phyloP scores from a whole-genome alignment of 2,329 filamentous ascomycete species.

The Fusarium metavorans region DNA sequence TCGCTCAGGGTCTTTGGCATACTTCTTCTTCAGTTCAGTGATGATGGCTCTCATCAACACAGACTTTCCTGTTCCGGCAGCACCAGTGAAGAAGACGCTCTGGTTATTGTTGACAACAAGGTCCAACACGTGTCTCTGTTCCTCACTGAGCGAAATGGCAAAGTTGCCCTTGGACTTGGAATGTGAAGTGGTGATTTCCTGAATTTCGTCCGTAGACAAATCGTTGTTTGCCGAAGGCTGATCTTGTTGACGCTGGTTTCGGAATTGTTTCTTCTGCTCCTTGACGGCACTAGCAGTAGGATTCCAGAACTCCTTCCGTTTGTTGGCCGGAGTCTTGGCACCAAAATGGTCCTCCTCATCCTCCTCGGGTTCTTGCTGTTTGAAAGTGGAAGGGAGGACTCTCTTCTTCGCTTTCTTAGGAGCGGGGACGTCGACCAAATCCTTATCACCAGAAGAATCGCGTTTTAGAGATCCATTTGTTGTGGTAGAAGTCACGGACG shows the following conservation, averaged over 20 bases:
- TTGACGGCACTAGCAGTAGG: slow-evolving; percentile 53
- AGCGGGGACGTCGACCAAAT: slow-evolving; percentile 38
- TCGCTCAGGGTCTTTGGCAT: slow-evolving; percentile 80
- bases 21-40: slow-evolving; percentile 80
- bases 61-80: slow-evolving; percentile 96
- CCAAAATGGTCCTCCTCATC: slow-evolving; percentile 46
- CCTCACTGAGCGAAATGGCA: slow-evolving; percentile 80
- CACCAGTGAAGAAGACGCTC: slow-evolving; percentile 98
- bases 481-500: slow-evolving; percentile 31
- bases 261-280: slow-evolving; percentile 81
- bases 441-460: slow-evolving; percentile 50
- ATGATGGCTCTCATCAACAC: slow-evolving; percentile 96
- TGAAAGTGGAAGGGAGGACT: slow-evolving; percentile 67
- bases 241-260: slow-evolving; percentile 61
- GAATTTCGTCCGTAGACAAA: slow-evolving; percentile 50
- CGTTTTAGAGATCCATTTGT: slow-evolving; percentile 56
- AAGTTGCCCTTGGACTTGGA: slow-evolving; percentile 49
- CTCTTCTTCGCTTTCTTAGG: slow-evolving; percentile 68
- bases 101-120: slow-evolving; percentile 83
- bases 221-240: slow-evolving; percentile 55
- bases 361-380: slow-evolving; percentile 47
- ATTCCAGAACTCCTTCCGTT: slow-evolving; percentile 43
- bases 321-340: slow-evolving; percentile 43
- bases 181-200: slow-evolving; percentile 52
- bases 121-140: slow-evolving; percentile 86